Evolutionary conservation across 768 basidiomycete genomes (phyloP), one percentile per base, ranked within the genome.

Genomic region (Jaapia argillacea): DNA sequence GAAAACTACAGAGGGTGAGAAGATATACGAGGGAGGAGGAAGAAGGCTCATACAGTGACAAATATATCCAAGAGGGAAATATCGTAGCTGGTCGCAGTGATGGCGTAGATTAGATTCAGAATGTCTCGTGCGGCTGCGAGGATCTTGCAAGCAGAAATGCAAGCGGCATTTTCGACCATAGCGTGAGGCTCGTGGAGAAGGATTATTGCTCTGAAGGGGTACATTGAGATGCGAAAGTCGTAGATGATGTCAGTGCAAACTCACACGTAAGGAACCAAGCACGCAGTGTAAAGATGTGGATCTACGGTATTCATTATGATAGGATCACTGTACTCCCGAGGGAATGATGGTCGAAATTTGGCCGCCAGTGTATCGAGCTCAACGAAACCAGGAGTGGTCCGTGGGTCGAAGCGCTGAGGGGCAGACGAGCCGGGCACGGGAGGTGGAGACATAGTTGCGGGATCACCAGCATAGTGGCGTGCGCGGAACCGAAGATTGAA

Each of bases 131-230:
- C 74, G 21, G 84, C 75, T 1, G 71, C 72, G 5, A 86, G 62
- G 24, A 86, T 78, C 53, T 76, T 81, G 50, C 77, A 67, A 12
- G 83, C 79, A 33, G 82, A 85, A 33, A 77, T 67, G 51, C 84
- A 87, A 26, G 74, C 74, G 14, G 69, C 67, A 37, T 60, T 64
- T 21, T 67, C 65, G 38, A 81, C 66, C 46, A 75, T 72, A 14
- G 84, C 82, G 53, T 85, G 83, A 3, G 83, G 81, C 49, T 88
- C 85, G 51, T 87, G 85, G 33, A 88, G 61, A 16, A 85, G 64
- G 41, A 88, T 80, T 12, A 64, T 74, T 4, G 81, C 74, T 10
- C 85, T 88, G 49, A 37, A 24, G 2, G 12, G 3, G 21, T 36
- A 40, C 26, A 14, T 23, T 5, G 10, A 58, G 64, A 27, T 47